These are phyloP conservation scores for Panellus pusillus DNA, from an alignment of 768 basidiomycete species.

Conservation along the genomic window DNA sequence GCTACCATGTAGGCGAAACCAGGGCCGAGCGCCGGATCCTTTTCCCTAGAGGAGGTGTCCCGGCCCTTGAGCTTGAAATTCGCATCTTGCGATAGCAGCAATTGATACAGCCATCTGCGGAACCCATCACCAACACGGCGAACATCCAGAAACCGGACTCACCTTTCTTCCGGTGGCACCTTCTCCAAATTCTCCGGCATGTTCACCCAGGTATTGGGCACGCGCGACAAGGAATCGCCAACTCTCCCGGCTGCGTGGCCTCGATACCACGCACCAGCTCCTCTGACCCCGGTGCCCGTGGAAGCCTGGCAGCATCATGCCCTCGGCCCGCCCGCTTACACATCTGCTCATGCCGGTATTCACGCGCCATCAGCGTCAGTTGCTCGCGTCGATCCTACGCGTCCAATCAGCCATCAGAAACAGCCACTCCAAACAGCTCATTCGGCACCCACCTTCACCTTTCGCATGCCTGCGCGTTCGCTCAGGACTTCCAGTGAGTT, in stretches of 20 bases:
- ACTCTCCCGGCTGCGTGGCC: too few species aligned
- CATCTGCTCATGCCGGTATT: too few species aligned
- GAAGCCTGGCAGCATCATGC: neutral
- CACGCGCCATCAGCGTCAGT: too few species aligned
- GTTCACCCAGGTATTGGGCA: conserved; percentile 22
- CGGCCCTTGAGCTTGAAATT: conserved; percentile 21
- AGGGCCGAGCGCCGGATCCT: conserved; percentile 13
- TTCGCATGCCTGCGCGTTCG: too few species aligned
- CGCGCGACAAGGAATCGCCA: conserved; percentile 21
- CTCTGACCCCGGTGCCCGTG: neutral
- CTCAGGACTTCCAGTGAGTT: too few species aligned
- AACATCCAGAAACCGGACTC: neutral
- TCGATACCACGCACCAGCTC: too few species aligned
- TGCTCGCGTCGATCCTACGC: too few species aligned
- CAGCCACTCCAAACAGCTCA: too few species aligned
- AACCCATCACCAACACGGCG: neutral
- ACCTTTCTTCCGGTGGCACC: conserved; percentile 4
- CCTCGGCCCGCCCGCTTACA: neutral
- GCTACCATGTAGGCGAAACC: conserved; percentile 21
- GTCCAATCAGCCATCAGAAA: too few species aligned
- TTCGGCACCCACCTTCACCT: too few species aligned
- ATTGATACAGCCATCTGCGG: conserved; percentile 11
- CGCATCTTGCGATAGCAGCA: conserved; percentile 14
- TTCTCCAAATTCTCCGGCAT: conserved; percentile 20
- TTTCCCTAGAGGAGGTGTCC: conserved; percentile 3